These are phyloP conservation scores for Marchantia paleacea DNA, from an alignment of 225 moss, liverwort and hornwort species.

Conservation along the genomic window DNA sequence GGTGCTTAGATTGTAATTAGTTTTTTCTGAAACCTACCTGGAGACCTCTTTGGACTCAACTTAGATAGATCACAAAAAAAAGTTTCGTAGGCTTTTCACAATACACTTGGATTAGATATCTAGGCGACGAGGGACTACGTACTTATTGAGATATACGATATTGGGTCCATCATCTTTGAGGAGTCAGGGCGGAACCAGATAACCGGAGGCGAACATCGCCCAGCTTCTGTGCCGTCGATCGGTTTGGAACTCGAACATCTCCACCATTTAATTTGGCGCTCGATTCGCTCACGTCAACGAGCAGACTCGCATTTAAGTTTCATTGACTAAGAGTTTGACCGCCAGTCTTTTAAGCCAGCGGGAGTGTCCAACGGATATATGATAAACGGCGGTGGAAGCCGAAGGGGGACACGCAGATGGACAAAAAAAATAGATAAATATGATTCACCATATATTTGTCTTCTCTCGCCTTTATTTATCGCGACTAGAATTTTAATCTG, in stretches of 20 bases:
- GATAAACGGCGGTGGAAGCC: background rate
- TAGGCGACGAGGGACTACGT: background rate
- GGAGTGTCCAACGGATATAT: background rate
- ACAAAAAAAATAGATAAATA: background rate
- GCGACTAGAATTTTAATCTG: background rate
- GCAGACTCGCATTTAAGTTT: conserved; percentile 1
- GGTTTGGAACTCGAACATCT: background rate
- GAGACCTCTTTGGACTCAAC: background rate
- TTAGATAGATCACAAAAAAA: background rate
- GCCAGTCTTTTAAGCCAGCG: background rate
- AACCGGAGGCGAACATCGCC: background rate
- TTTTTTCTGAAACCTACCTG: background rate
- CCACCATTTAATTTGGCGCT: conserved; percentile 19
- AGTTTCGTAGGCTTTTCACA: background rate
- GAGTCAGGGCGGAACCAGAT: background rate
- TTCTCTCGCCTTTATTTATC: background rate
- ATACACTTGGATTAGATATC: background rate
- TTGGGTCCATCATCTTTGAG: background rate
- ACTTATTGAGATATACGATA: background rate
- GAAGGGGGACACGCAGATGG: background rate
- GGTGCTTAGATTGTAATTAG: background rate
- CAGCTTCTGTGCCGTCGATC: conserved; percentile 4
- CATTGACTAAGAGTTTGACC: conserved; percentile 3
- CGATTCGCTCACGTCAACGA: conserved; percentile 1
- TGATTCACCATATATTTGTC: background rate